These are phyloP conservation scores for Coemansia erecta DNA, from an alignment of 192 early-diverging fungal genomes.

Conservation along the genomic window DNA sequence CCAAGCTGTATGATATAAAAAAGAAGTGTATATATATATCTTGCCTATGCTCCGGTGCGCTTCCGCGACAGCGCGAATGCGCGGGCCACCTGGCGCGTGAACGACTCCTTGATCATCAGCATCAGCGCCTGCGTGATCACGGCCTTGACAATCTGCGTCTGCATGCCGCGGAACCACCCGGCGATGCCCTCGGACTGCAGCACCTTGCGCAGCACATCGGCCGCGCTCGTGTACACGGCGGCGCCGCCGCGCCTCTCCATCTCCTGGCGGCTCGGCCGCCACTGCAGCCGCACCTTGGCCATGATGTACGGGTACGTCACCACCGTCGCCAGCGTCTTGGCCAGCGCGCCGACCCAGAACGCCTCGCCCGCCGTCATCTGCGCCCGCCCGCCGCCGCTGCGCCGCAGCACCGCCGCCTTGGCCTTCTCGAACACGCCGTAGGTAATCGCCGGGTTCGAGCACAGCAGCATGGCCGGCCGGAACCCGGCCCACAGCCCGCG, in stretches of 20 bases:
- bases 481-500: slow-evolving; percentile 89
- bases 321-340: slow-evolving; percentile 88
- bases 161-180: slow-evolving; percentile 96
- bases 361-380: slow-evolving; percentile 74
- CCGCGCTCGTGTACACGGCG: slow-evolving; percentile 72
- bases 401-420: slow-evolving; percentile 56
- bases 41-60: background rate
- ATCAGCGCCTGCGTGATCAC: slow-evolving; percentile 98
- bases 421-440: slow-evolving; percentile 91
- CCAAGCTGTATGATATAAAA: background rate
- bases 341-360: slow-evolving; percentile 91
- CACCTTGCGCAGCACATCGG: slow-evolving; percentile 84
- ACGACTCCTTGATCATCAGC: slow-evolving; percentile 94
- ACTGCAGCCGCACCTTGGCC: slow-evolving; percentile 97
- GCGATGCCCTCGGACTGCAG: slow-evolving; percentile 73
- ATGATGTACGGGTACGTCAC: slow-evolving; percentile 96
- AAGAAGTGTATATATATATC: background rate
- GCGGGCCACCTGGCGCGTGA: slow-evolving; percentile 55
- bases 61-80: slow-evolving; percentile 22
- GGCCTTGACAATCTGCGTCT: slow-evolving; percentile 97
- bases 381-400: slow-evolving; percentile 47
- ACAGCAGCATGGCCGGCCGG: slow-evolving; percentile 86
- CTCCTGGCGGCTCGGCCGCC: slow-evolving; percentile 74
- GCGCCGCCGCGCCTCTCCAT: slow-evolving; percentile 48
- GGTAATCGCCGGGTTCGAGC: slow-evolving; percentile 95